A percentile compares a stretch with the other conserved stretches of the same genome.
Evolutionary conservation across 805 yeast genomes (phyloP).

Genomic region (Spathaspora arborariae): DNA sequence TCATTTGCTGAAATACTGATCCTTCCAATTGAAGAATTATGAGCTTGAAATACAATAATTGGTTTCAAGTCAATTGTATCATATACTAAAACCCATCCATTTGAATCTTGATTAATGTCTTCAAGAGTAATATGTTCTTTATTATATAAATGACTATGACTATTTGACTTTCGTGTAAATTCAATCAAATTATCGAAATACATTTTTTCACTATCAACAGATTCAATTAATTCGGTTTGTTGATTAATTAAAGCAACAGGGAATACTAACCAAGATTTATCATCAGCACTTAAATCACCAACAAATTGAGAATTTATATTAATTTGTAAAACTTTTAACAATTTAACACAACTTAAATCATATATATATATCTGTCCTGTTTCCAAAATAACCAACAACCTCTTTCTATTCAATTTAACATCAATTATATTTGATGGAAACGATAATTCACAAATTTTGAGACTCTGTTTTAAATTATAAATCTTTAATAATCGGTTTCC

Average conservation of each 20-base stretch:
- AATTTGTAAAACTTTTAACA: constrained; percentile 45
- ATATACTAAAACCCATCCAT: constrained; percentile 40
- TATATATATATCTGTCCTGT: constrained; percentile 82
- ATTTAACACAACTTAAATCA: constrained; percentile 85
- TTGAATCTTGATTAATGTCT: constrained; percentile 21
- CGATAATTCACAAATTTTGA: constrained; percentile 77
- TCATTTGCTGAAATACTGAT: constrained; percentile 25
- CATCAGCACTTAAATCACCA: constrained; percentile 36
- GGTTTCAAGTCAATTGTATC: constrained; percentile 34
- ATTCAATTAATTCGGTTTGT: constrained; percentile 23
- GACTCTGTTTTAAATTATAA: constrained; percentile 37
- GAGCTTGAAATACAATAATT: constrained; percentile 35
- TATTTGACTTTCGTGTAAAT: constrained; percentile 20
- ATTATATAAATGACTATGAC: constrained; percentile 4
- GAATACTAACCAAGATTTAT: constrained; percentile 29
- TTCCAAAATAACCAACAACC: constrained; percentile 69
- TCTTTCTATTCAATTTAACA: constrained; percentile 74
- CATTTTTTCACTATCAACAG: constrained; percentile 1
- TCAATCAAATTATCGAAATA: constrained; percentile 20
- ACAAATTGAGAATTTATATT: constrained; percentile 16
- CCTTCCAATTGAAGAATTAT: constrained; percentile 32
- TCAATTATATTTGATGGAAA: constrained; percentile 74
- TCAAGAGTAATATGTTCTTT: constrained; percentile 19
- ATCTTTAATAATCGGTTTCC: constrained; percentile 34
- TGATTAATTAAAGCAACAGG: constrained; percentile 28